Evolutionary conservation across 352 stramenopile species (phyloP), one percentile per base, ranked within the genome.

Genomic region (Globisporangium nagaii): DNA sequence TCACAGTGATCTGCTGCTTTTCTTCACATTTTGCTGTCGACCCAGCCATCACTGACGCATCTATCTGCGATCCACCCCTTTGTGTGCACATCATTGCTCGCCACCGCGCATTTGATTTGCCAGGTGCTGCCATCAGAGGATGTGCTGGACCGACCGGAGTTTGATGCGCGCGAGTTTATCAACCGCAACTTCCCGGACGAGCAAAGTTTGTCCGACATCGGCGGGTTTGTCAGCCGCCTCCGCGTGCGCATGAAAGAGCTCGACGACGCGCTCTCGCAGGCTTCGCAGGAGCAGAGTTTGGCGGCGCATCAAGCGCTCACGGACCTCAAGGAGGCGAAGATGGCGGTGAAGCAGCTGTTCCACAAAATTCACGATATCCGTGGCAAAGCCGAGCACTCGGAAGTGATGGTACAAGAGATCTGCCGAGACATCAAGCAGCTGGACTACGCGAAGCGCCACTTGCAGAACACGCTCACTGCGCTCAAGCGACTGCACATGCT

Each of bases 391-490:
- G 84, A 96, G 53, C 90, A 98, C 65, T 97, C 81, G 25, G 96
- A 99, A 68, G 66, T 90, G 39, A 98, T 98, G 75, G 97, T 99
- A 10, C 75, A 98, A 52, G 95, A 99, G 71, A 99, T 99, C 47
- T 99, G 96, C 49, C 79, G 90, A 24, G 97, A 99, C 70, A 99
- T 99, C 69, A 99, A 98, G 71, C 89, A 98, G 53, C 82, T 99
- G 10, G 97, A 99, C 84, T 96, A 95, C 63, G 96, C 96, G 39
- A 99, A 99, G 70, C 84, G 88, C 19, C 95, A 99, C 56, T 77
- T 99, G 53, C 93, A 98, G 69, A 85, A 79, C 17, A 97, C 92
- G 12, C 96, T 99, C 40, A 98, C 92, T 11, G 92, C 96, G 1
- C 68, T 99, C 9, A 99, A 99, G 66, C 73, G 95, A 17, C 73